phyloP scores from a whole-genome alignment of 176 grass and related monocot genomes.

The Hordeum marinum region DNA sequence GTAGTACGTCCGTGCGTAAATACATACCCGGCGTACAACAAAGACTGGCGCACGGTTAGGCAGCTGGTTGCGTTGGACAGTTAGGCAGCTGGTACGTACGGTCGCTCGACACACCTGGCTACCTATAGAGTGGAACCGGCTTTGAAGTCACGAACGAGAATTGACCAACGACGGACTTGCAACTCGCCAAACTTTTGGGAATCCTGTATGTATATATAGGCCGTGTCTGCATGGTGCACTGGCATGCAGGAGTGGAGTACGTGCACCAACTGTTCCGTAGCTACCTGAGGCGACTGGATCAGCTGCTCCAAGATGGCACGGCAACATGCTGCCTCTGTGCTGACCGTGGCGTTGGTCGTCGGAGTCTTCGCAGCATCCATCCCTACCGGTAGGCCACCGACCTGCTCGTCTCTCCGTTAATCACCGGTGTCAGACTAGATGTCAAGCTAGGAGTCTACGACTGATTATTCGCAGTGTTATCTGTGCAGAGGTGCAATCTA shows the following conservation, averaged over 20 bases:
- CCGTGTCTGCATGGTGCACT: background rate
- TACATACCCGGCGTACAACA: too few relatives aligned
- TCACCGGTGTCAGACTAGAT: background rate
- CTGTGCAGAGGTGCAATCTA: background rate
- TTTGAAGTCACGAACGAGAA: background rate
- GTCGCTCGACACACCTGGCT: background rate
- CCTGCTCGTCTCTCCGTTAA: background rate
- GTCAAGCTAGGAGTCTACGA: background rate
- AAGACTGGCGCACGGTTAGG: too few relatives aligned
- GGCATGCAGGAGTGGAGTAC: background rate
- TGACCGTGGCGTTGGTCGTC: slow-evolving; percentile 19
- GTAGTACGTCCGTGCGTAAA: too few relatives aligned
- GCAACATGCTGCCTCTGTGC: background rate
- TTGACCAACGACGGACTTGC: background rate
- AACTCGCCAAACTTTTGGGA: background rate
- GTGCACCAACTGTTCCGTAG: background rate
- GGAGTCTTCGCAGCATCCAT: slow-evolving; percentile 20
- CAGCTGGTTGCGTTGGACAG: background rate
- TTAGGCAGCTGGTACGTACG: background rate
- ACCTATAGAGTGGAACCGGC: background rate
- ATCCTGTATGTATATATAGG: background rate
- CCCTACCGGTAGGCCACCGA: slow-evolving; percentile 10
- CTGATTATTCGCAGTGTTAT: background rate
- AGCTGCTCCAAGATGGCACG: background rate
- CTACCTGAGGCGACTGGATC: background rate